These are phyloP conservation scores for Tricholoma furcatifolium DNA, from an alignment of 768 basidiomycete genomes.

Conservation along the genomic window DNA sequence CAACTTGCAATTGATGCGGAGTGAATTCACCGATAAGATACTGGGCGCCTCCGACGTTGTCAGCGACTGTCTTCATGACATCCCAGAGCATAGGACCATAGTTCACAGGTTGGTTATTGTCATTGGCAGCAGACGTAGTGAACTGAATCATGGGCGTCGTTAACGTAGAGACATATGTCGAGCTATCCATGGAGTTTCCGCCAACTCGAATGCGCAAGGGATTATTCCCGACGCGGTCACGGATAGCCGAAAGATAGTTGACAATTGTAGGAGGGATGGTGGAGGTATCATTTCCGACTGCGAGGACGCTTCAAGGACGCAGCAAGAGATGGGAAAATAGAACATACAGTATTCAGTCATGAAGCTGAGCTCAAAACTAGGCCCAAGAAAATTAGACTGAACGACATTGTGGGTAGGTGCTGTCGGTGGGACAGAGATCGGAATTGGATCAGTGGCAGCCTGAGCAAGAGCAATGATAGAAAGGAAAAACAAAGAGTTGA, in stretches of 20 bases:
- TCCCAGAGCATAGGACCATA: constrained; percentile 49
- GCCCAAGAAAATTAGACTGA: constrained; percentile 57
- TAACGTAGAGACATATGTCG: constrained; percentile 40
- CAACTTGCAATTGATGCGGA: neutral
- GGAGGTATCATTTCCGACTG: constrained; percentile 52
- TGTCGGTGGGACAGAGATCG: constrained; percentile 30
- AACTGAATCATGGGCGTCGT: constrained; percentile 41
- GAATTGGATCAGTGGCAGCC: constrained; percentile 25
- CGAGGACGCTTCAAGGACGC: neutral
- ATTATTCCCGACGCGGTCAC: constrained; percentile 40
- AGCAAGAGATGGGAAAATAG: neutral
- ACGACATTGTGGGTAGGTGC: constrained; percentile 39
- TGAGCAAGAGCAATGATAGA: constrained; percentile 7
- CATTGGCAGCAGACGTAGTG: constrained; percentile 30
- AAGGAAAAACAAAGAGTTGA: constrained; percentile 9
- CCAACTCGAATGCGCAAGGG: constrained; percentile 50
- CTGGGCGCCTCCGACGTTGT: constrained; percentile 25
- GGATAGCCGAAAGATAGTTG: constrained; percentile 58
- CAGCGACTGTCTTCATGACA: constrained; percentile 39
- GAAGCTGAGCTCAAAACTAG: constrained; percentile 64
- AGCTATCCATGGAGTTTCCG: constrained; percentile 46
- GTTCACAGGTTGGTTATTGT: constrained; percentile 45
- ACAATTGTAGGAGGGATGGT: constrained; percentile 52
- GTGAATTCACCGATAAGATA: constrained; percentile 30
- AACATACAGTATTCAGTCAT: constrained; percentile 53